Conservation (phyloP, 148 eudicot genomes). For the Rhododendron simsii region DNA sequence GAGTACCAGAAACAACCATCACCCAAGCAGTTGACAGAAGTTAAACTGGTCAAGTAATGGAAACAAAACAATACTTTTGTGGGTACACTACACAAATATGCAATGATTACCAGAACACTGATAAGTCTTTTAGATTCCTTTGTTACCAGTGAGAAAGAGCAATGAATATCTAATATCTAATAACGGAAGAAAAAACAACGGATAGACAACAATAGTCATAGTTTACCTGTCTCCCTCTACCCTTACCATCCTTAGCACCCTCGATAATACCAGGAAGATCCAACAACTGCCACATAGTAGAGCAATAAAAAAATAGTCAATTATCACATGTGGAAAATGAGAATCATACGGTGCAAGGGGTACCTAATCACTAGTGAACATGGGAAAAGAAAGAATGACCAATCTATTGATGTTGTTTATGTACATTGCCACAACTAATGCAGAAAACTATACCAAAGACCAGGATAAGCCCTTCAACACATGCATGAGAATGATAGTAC, state of each 20-base stretch:
- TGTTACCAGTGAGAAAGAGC: neutral
- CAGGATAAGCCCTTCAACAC: neutral
- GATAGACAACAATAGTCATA: constrained; percentile 2
- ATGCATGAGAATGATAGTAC: constrained; percentile 25
- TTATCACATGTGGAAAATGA: neutral
- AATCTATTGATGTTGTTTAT: neutral
- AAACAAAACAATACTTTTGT: neutral
- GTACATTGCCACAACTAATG: neutral
- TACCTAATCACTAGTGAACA: neutral
- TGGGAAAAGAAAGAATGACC: neutral
- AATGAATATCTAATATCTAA: neutral
- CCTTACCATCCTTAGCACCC: constrained; percentile 99
- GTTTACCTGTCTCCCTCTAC: constrained; percentile 98
- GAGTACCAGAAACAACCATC: neutral
- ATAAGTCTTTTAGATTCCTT: too few relatives aligned
- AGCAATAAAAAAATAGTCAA: neutral
- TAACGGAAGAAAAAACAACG: neutral
- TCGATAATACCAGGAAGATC: constrained; percentile 99
- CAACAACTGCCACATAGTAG: constrained; percentile 53
- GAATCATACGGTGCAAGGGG: neutral
- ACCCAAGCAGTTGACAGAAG: neutral
- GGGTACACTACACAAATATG: neutral
- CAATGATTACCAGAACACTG: neutral
- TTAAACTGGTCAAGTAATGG: neutral
- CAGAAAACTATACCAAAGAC: neutral